A percentile compares a stretch with the other conserved stretches of the same genome.
These are phyloP conservation scores for Cystofilobasidium ferigula DNA, from an alignment of 768 basidiomycete genomes.

Conservation along the genomic window DNA sequence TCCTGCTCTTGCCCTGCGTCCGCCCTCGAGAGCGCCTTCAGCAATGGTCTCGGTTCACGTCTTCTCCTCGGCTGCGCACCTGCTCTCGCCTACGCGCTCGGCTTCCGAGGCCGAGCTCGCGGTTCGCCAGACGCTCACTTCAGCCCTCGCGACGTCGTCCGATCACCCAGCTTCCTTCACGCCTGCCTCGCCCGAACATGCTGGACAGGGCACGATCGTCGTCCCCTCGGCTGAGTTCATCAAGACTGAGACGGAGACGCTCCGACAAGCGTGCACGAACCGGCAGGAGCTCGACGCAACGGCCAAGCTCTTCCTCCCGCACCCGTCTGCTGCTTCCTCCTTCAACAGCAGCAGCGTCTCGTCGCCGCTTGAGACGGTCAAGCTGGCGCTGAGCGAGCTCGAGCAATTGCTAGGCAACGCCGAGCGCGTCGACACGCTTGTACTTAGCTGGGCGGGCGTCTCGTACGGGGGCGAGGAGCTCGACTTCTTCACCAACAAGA, in stretches of 20 bases:
- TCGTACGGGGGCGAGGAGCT: conserved; percentile 19
- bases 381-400: not conserved
- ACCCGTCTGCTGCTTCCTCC: not conserved
- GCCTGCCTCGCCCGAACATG: not conserved
- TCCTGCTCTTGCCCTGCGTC: not conserved
- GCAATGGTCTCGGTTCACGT: not conserved
- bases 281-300: conserved; percentile 8
- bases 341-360: not conserved
- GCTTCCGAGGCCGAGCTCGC: conserved; percentile 6
- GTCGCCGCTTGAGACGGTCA: not conserved
- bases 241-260: not conserved
- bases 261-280: not conserved
- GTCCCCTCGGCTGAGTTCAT: not conserved
- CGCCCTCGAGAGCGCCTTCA: not conserved
- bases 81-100: conserved; percentile 9
- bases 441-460: conserved; percentile 9
- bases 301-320: conserved; percentile 20
- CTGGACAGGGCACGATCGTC: not conserved
- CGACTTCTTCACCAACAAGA: conserved; percentile 1
- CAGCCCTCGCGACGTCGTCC: conserved; percentile 1
- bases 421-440: conserved; percentile 2
- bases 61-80: conserved; percentile 8
- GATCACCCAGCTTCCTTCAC: not conserved
- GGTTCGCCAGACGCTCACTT: conserved; percentile 4
- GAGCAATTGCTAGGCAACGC: not conserved